Conservation (phyloP, 2,329 filamentous ascomycete genomes). For the Scedosporium minutisporum region DNA sequence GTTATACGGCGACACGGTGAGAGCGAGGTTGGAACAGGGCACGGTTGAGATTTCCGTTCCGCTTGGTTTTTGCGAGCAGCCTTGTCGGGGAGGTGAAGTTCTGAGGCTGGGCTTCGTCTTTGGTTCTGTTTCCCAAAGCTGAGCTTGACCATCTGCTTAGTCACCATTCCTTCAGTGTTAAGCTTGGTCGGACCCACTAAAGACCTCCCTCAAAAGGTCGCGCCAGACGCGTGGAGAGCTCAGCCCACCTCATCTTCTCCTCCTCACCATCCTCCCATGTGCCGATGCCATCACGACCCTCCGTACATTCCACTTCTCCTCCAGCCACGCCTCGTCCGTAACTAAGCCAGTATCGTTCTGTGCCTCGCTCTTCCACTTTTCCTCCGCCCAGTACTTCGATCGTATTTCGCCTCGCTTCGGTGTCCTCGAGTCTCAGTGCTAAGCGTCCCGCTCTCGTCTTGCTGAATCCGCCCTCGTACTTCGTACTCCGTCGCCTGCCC, state of each 20-base stretch:
- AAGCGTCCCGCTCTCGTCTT: no score
- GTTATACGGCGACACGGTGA: not conserved
- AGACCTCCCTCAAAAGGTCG: not conserved
- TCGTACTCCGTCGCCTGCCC: no score
- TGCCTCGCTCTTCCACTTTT: not conserved
- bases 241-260: not conserved
- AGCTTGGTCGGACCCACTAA: no score
- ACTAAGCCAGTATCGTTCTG: not conserved
- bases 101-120: not conserved
- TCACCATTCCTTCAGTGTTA: not conserved
- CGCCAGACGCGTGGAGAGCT: not conserved
- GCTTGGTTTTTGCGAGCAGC: not conserved
- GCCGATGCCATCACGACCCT: not conserved
- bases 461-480: no score
- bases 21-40: not conserved
- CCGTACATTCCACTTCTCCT: not conserved
- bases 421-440: no score
- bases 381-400: not conserved
- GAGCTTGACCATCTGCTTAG: not conserved
- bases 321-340: not conserved
- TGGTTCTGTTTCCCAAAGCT: not conserved
- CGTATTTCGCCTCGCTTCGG: not conserved
- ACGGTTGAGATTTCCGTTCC: not conserved
- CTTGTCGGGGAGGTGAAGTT: not conserved
- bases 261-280: not conserved